These are phyloP conservation scores for Solanum appendiculatum DNA, from an alignment of 257 asterid genomes.

Conservation along the genomic window DNA sequence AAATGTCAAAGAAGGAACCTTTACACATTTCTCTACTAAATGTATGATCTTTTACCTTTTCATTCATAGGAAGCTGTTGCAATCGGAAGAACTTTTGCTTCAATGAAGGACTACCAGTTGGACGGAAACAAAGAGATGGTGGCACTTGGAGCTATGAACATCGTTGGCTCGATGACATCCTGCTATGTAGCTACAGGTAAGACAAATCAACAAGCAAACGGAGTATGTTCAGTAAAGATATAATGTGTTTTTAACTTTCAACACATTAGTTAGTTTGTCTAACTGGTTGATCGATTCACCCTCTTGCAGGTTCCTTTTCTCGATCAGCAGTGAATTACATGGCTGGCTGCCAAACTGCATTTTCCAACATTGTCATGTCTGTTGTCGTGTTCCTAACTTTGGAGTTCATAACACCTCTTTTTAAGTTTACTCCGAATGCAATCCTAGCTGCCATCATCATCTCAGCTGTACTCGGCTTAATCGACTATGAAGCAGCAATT, in stretches of 20 bases:
- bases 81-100: constrained; percentile 86
- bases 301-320: constrained; percentile 71
- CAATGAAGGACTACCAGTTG: constrained; percentile 83
- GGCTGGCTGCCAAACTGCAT: constrained; percentile 93
- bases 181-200: constrained; percentile 91
- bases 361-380: constrained; percentile 85
- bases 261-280: not conserved
- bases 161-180: constrained; percentile 88
- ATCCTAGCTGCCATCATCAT: constrained; percentile 87
- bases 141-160: constrained; percentile 89
- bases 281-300: not conserved
- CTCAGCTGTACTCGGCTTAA: constrained; percentile 75
- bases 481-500: constrained; percentile 71
- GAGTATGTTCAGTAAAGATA: not conserved
- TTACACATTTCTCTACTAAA: not conserved
- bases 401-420: constrained; percentile 69
- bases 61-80: constrained; percentile 82
- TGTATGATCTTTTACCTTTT: not conserved
- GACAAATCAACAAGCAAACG: not conserved
- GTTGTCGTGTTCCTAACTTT: constrained; percentile 62
- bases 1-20: not conserved
- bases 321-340: constrained; percentile 89
- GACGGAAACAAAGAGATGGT: constrained; percentile 97
- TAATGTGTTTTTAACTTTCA: not conserved
- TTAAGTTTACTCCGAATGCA: constrained; percentile 80